phyloP scores from a whole-genome alignment of 176 grass and related monocot species.

The Pontederia paniculata region DNA sequence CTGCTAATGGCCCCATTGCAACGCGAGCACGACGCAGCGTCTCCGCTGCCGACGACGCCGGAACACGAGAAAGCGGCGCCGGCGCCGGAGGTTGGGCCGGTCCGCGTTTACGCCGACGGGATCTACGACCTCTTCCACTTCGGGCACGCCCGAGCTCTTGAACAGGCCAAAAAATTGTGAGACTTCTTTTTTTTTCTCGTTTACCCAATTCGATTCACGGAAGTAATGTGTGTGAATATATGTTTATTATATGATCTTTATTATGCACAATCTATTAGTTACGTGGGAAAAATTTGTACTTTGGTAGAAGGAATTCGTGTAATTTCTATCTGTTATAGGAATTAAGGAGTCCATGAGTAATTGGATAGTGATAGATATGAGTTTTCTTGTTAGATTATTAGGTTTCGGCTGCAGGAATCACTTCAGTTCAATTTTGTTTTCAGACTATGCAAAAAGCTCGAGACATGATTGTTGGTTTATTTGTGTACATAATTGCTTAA shows the following conservation, averaged over 20 bases:
- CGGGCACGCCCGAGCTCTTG: conserved; percentile 90
- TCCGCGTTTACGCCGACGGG: conserved; percentile 90
- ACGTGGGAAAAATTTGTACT: not conserved
- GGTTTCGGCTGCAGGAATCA: too few relatives aligned
- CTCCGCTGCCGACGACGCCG: not conserved
- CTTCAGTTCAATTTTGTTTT: too few relatives aligned
- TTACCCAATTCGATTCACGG: not conserved
- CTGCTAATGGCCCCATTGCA: too few relatives aligned
- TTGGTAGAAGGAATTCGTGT: not conserved
- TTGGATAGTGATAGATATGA: too few relatives aligned
- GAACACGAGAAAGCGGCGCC: not conserved
- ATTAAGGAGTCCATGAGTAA: too few relatives aligned
- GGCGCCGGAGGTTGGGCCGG: not conserved
- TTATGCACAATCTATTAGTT: not conserved
- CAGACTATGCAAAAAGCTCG: too few relatives aligned
- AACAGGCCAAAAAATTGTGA: conserved; percentile 86
- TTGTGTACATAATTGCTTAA: too few relatives aligned
- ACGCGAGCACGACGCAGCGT: not conserved
- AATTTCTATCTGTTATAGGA: not conserved
- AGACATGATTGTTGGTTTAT: too few relatives aligned
- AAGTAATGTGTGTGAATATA: not conserved
- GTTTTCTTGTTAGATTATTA: too few relatives aligned
- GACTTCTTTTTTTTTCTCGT: not conserved
- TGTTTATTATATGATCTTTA: not conserved
- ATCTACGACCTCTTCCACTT: conserved; percentile 99